phyloP scores from a whole-genome alignment of 805 yeast species.

The Saccharomycopsis vini region DNA sequence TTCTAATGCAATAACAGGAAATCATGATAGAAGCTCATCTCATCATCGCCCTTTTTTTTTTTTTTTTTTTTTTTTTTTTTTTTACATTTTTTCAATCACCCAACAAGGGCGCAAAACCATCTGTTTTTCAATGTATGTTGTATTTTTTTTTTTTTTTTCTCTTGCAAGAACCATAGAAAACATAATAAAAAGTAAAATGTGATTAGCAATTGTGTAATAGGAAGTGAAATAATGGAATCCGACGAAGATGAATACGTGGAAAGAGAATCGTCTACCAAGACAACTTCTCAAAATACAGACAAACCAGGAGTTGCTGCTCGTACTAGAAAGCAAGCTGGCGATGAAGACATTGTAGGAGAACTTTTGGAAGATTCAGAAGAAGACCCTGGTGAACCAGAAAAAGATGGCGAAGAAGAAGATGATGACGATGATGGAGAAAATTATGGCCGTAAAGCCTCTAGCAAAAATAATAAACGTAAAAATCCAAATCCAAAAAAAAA shows the following conservation, averaged over 20 bases:
- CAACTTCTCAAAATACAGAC: background rate
- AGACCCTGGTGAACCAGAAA: slow-evolving; percentile 12
- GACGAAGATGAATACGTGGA: slow-evolving; percentile 6
- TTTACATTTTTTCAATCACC: too few species aligned
- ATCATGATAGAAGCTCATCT: background rate
- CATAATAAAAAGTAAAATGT: too few species aligned
- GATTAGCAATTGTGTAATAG: too few species aligned
- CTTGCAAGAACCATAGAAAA: too few species aligned
- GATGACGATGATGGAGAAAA: slow-evolving; percentile 13
- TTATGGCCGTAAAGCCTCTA: background rate
- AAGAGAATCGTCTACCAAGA: background rate
- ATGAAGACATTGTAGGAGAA: background rate
- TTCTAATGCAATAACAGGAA: background rate
- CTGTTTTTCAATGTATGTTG: too few species aligned
- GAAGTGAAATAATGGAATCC: slow-evolving; percentile 2
- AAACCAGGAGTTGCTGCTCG: slow-evolving; percentile 4
- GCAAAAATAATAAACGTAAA: background rate
- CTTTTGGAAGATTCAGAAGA: slow-evolving; percentile 12
- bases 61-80: background rate
- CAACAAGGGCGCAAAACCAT: too few species aligned
- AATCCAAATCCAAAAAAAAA: background rate
- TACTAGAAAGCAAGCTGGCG: slow-evolving; percentile 1
- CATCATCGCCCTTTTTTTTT: background rate
- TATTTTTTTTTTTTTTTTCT: too few species aligned
- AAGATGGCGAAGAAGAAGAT: slow-evolving; percentile 2